phyloP scores from a whole-genome alignment of 805 yeast genomes.

The Priceomyces carsonii region DNA sequence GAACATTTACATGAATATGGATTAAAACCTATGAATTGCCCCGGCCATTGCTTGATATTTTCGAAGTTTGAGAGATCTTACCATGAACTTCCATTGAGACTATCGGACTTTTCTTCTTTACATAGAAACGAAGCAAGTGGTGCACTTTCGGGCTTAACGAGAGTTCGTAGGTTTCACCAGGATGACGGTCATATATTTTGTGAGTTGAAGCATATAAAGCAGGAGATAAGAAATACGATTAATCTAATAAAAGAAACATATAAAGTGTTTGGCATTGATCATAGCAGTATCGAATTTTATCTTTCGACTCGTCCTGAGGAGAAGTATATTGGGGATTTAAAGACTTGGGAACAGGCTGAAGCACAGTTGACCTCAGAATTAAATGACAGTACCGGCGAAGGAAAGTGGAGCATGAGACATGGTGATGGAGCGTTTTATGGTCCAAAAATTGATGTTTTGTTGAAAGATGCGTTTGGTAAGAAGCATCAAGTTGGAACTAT shows the following conservation, averaged over 20 bases:
- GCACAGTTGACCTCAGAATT: slow-evolving; percentile 59
- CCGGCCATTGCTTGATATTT: slow-evolving; percentile 89
- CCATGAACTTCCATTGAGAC: slow-evolving; percentile 82
- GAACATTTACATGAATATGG: slow-evolving; percentile 54
- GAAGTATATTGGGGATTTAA: slow-evolving; percentile 71
- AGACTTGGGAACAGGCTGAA: slow-evolving; percentile 87
- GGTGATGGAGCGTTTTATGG: slow-evolving; percentile 99
- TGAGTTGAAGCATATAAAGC: slow-evolving; percentile 67
- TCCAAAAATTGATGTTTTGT: slow-evolving; percentile 87
- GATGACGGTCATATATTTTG: slow-evolving; percentile 98
- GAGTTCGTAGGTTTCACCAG: slow-evolving; percentile 95
- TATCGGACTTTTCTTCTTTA: slow-evolving; percentile 85
- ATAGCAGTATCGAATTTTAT: slow-evolving; percentile 49
- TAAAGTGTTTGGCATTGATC: slow-evolving; percentile 57
- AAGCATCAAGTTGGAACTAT: slow-evolving; percentile 94
- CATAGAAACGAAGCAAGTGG: slow-evolving; percentile 97
- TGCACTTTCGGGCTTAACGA: slow-evolving; percentile 85
- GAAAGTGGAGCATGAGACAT: slow-evolving; percentile 70
- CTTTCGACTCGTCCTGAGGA: slow-evolving; percentile 85
- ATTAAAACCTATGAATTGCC: slow-evolving; percentile 93
- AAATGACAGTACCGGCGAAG: slow-evolving; percentile 42
- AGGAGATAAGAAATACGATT: slow-evolving; percentile 73
- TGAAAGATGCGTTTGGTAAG: slow-evolving; percentile 77
- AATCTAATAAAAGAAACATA: slow-evolving; percentile 76
- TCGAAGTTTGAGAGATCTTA: slow-evolving; percentile 75